Conservation (phyloP, 1,284 basidiomycete genomes). For the Boletellus sp. region DNA sequence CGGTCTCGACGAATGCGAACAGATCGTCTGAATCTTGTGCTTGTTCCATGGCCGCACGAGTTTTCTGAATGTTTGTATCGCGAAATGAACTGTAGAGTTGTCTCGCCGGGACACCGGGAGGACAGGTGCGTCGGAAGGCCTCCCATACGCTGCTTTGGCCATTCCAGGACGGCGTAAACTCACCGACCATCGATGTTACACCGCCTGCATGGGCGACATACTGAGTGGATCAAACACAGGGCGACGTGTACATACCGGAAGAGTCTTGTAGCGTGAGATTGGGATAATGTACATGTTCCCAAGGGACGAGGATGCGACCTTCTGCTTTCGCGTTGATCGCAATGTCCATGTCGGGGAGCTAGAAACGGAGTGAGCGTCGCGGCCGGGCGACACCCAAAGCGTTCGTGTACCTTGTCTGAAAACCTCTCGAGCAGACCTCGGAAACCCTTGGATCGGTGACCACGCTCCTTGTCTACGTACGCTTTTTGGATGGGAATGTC, state of each 20-base stretch:
- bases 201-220: conserved; percentile 41
- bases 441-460: conserved; percentile 77
- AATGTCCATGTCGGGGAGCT: conserved; percentile 90
- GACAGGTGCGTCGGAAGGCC: conserved; percentile 84
- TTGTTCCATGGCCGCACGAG: conserved; percentile 17
- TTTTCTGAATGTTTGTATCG: conserved; percentile 22
- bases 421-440: conserved; percentile 72
- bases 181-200: conserved; percentile 57
- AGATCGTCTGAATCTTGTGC: conserved; percentile 40
- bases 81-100: conserved; percentile 75
- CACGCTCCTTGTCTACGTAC: conserved; percentile 63
- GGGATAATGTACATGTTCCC: conserved; percentile 71
- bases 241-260: conserved; percentile 38
- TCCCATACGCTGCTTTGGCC: conserved; percentile 88
- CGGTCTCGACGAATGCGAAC: conserved; percentile 56
- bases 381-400: neutral
- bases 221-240: conserved; percentile 3
- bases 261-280: conserved; percentile 62
- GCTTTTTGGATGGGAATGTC: conserved; percentile 60
- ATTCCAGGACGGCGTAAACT: conserved; percentile 82
- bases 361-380: conserved; percentile 12
- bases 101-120: conserved; percentile 75
- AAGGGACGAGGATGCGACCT: conserved; percentile 85
- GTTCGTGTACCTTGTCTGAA: conserved; percentile 50
- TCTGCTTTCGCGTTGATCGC: conserved; percentile 90